Evolutionary conservation across 176 grass and related monocot species (phyloP).

Genomic region (Zizania latifolia): DNA sequence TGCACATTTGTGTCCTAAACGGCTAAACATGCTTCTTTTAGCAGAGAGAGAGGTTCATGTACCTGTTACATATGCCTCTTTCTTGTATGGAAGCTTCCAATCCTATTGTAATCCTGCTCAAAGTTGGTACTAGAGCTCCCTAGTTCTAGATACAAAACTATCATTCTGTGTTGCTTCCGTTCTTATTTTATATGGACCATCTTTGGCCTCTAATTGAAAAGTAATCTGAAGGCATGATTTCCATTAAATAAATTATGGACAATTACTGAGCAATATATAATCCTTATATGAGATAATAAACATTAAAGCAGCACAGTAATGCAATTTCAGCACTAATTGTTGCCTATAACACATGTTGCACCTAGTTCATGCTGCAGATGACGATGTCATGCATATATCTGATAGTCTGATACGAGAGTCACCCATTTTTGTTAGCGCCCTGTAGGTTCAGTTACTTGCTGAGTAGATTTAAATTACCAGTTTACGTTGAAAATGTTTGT

Average conservation of each 20-base stretch:
- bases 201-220: neutral
- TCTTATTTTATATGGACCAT: neutral
- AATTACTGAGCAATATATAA: neutral
- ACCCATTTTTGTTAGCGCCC: neutral
- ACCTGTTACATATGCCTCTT: too few relatives aligned
- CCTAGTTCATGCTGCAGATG: neutral
- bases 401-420: neutral
- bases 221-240: neutral
- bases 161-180: neutral
- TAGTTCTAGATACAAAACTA: too few relatives aligned
- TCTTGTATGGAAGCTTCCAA: too few relatives aligned
- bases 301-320: neutral
- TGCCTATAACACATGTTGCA: neutral
- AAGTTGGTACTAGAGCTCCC: too few relatives aligned
- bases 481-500: neutral
- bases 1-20: too few relatives aligned
- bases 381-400: neutral
- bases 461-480: neutral
- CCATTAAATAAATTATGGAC: neutral
- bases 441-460: conserved; percentile 4
- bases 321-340: neutral
- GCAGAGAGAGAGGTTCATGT: too few relatives aligned
- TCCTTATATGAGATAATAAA: neutral
- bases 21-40: too few relatives aligned
- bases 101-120: too few relatives aligned